Percentiles rank a stretch among this genome's conserved stretches.
phyloP scores from a whole-genome alignment of 306 rosid genomes.

The Vigna hirtella region DNA sequence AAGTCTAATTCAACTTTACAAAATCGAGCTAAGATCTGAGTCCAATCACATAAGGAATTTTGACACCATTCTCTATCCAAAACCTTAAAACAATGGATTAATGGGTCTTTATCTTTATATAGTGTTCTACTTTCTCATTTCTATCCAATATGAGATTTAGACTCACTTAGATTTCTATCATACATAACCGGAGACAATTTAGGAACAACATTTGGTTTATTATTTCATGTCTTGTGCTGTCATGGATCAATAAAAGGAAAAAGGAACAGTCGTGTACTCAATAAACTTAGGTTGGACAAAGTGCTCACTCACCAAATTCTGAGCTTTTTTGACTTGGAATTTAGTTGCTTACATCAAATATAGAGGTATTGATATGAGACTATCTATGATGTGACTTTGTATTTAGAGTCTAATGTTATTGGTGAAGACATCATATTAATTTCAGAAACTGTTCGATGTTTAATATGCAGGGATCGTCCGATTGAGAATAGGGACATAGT shows the following conservation, averaged over 20 bases:
- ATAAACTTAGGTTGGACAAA: background rate
- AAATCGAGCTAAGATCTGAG: too few species aligned
- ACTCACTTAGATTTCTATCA: too few species aligned
- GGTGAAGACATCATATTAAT: background rate
- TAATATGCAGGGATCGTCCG: constrained; percentile 68
- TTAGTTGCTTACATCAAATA: background rate
- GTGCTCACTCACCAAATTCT: background rate
- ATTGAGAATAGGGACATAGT: constrained; percentile 91
- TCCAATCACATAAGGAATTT: too few species aligned
- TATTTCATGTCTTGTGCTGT: background rate
- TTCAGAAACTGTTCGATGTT: background rate
- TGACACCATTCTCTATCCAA: too few species aligned
- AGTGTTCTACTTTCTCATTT: too few species aligned
- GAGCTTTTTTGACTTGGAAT: too few species aligned
- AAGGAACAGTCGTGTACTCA: background rate
- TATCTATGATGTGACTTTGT: background rate
- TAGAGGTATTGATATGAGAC: background rate
- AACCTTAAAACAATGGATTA: too few species aligned
- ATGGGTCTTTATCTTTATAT: too few species aligned
- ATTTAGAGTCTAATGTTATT: background rate
- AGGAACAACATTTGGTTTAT: background rate
- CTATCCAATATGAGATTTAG: too few species aligned
- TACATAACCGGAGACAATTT: background rate
- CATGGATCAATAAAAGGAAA: background rate
- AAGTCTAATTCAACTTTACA: too few species aligned